These are phyloP conservation scores for Vitis labrusca DNA, from an alignment of 164 flowering plant genomes.

Conservation along the genomic window DNA sequence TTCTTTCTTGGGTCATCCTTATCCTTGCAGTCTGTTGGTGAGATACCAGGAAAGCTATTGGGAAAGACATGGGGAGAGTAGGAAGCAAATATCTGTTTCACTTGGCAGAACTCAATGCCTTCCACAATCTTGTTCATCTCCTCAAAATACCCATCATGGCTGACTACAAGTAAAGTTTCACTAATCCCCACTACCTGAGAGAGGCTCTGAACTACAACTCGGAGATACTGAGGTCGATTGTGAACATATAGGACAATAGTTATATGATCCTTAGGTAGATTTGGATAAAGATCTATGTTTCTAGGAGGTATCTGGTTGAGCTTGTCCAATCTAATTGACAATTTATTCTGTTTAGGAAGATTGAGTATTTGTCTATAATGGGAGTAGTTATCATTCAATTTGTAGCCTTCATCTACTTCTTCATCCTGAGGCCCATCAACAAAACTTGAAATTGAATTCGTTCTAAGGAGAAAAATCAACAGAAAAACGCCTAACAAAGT, in stretches of 20 bases:
- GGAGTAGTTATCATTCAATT: not conserved
- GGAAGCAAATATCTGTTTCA: conserved; percentile 87
- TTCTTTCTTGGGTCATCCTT: conserved; percentile 55
- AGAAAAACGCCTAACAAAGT: conserved; percentile 43
- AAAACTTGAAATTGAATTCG: conserved; percentile 26
- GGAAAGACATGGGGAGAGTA: conserved; percentile 81
- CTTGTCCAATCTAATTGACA: conserved; percentile 56
- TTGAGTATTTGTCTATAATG: conserved; percentile 7
- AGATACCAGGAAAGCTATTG: conserved; percentile 77
- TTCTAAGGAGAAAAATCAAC: conserved; percentile 32
- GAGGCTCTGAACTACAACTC: conserved; percentile 68
- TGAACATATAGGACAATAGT: conserved; percentile 87
- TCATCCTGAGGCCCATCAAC: conserved; percentile 12
- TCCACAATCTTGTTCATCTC: conserved; percentile 80
- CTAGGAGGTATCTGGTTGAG: conserved; percentile 68
- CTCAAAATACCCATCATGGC: conserved; percentile 90
- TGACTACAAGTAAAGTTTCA: conserved; percentile 79
- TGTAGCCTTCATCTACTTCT: conserved; percentile 12
- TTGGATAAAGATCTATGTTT: conserved; percentile 69
- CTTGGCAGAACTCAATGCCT: conserved; percentile 80
- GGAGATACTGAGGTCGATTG: conserved; percentile 85
- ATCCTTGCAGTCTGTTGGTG: conserved; percentile 57
- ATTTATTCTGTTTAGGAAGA: conserved; percentile 53
- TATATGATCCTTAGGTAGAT: conserved; percentile 53
- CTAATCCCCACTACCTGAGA: conserved; percentile 69